Evolutionary conservation across 2,329 filamentous ascomycete species (phyloP).

Genomic region (Botryosphaeria dothidea): DNA sequence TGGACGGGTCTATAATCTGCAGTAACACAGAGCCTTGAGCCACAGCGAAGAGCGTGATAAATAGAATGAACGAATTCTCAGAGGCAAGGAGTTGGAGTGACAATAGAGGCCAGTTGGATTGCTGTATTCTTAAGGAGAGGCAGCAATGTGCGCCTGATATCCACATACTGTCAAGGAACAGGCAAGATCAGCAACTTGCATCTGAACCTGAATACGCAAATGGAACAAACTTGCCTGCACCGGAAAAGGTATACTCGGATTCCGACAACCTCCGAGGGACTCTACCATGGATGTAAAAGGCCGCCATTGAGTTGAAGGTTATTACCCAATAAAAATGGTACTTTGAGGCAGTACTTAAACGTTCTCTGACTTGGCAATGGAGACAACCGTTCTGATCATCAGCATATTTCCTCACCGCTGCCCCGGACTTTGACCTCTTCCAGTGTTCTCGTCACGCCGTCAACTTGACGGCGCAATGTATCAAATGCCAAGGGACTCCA

Average conservation of each 20-base stretch:
- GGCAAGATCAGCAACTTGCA: background rate
- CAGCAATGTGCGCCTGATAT: background rate
- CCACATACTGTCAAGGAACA: background rate
- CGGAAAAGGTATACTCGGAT: background rate
- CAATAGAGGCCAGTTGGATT: background rate
- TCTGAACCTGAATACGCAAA: background rate
- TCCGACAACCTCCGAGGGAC: background rate
- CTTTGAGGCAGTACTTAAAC: background rate
- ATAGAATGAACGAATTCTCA: background rate
- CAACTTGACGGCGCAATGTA: background rate
- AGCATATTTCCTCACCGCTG: background rate
- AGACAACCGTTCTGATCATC: background rate
- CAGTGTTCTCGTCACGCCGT: background rate
- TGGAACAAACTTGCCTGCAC: background rate
- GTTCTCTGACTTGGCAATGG: background rate
- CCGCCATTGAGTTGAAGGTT: background rate
- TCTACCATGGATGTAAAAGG: background rate
- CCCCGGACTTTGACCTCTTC: background rate
- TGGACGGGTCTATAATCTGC: no score
- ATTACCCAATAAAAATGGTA: constrained; percentile 11
- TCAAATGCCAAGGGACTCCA: background rate
- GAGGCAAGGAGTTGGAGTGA: background rate
- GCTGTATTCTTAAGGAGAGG: background rate
- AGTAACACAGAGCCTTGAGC: no score
- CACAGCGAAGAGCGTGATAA: no score